Conservation (phyloP, 805 yeast genomes). For the Torulaspora delbrueckii region DNA sequence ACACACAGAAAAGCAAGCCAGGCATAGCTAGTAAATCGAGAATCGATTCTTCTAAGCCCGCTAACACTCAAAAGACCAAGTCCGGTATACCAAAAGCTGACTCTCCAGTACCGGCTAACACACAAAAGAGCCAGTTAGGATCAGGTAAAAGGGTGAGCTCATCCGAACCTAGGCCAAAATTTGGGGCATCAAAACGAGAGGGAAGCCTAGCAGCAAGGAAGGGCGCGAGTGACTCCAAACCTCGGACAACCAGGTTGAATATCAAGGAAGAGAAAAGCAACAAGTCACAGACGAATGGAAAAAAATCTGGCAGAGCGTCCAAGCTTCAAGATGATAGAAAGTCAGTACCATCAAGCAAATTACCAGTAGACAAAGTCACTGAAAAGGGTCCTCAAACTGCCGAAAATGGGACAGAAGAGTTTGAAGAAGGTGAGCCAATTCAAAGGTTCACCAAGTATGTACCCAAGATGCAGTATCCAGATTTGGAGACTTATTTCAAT, state of each 20-base stretch:
- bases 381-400: not conserved
- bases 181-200: not conserved
- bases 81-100: too few relatives aligned
- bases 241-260: not conserved
- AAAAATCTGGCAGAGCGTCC: not conserved
- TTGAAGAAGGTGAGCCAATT: constrained; percentile 34
- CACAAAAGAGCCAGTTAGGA: not conserved
- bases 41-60: too few relatives aligned
- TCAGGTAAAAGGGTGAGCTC: not conserved
- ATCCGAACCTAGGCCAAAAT: not conserved
- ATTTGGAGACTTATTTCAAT: constrained; percentile 48
- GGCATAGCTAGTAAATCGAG: too few relatives aligned
- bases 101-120: too few relatives aligned
- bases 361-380: not conserved
- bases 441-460: constrained; percentile 35
- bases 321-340: not conserved
- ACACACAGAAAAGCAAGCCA: too few relatives aligned
- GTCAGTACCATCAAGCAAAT: not conserved
- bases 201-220: not conserved
- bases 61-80: too few relatives aligned
- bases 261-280: not conserved
- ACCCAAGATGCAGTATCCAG: constrained; percentile 46
- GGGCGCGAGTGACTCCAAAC: not conserved
- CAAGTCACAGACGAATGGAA: not conserved
- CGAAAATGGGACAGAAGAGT: constrained; percentile 5